Evolutionary conservation across 495 filamentous ascomycete genomes (phyloP), one percentile per base, ranked within the genome.

Genomic region (Daldinia bambusicola): DNA sequence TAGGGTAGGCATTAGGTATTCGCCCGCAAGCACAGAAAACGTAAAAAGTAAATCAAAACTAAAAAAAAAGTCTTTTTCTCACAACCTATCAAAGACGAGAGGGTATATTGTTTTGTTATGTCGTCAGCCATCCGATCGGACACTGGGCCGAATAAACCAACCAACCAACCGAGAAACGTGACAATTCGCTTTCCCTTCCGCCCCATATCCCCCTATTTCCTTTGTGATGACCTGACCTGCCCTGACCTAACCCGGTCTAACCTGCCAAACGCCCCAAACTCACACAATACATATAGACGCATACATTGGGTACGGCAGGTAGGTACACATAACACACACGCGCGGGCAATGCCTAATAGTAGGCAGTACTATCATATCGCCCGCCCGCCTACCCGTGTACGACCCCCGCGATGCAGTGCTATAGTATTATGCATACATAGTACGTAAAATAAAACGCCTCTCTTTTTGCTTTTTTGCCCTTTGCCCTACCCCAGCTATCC

Each of bases 401-500:
- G 55, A 72, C 69, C 65, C 70, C 70, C 65, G 69, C 61, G 55
- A 69, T 73, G 70, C 66, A 73, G 69, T 69, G 66, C 66, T 66
- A 63, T 73, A 61, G 70, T 73, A 55, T 63, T 69, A 63, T 69
- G 69, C 70, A 73, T 69, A 73, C 9, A 26, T 26, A 26, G 3
- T 26, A 3, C 26, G 3, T 26, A 26, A 26, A 26, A 26, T 26
- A 26, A 10, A 36, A 36, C 34, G 34, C 34, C 34, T 5, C 34
- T 6, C 7, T 10, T 10, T 10, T 36, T 36, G 0, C 7, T 10
- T 10, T 10, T 36, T 36, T 10, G 34, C 34, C 5, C 5, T 36
- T 36, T 10, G 34, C 34, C 34, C 34, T 65, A 66, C 62, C 70
- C 18, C n/a, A n/a, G n/a, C n/a, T n/a, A 62, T 36, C 37, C 69